Percentiles rank a stretch among this genome's conserved stretches.
These are phyloP conservation scores for Myotisia sp. DNA, from an alignment of 2,329 filamentous ascomycete genomes.

Conservation along the genomic window DNA sequence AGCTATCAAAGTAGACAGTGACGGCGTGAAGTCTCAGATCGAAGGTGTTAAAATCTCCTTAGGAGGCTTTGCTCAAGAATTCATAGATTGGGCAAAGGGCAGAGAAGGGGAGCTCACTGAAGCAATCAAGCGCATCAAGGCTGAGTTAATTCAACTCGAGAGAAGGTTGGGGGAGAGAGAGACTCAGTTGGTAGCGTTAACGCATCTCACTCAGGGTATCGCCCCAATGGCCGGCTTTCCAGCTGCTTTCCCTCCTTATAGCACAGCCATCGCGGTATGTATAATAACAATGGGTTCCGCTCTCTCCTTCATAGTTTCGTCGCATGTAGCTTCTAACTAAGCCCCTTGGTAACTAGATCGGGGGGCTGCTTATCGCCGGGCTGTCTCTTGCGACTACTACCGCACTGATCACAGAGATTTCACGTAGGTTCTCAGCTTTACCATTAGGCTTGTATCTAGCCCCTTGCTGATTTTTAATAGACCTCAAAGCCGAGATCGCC, in stretches of 20 bases:
- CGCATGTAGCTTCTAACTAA: not conserved
- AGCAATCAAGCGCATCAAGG: not conserved
- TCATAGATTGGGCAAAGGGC: not conserved
- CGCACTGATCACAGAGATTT: not conserved
- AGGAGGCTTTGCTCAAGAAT: not conserved
- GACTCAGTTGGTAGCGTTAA: not conserved
- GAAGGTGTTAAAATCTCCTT: not conserved
- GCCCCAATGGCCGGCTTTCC: not conserved
- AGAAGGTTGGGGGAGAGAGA: not conserved
- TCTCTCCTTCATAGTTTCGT: not conserved
- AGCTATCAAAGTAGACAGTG: not conserved
- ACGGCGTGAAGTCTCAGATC: not conserved
- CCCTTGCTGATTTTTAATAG: not conserved
- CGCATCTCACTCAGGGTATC: not conserved
- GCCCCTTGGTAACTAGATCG: not conserved
- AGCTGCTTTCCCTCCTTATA: not conserved
- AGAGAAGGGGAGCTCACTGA: not conserved
- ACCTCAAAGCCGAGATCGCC: conserved; percentile 1
- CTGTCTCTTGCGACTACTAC: not conserved
- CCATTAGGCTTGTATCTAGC: not conserved
- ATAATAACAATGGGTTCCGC: too few relatives aligned
- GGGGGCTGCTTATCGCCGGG: not conserved
- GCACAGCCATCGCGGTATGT: not conserved
- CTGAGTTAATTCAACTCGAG: not conserved
- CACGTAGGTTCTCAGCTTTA: not conserved